Evolutionary conservation across 768 basidiomycete species (phyloP).

Genomic region (Coprinopsis cinerea): DNA sequence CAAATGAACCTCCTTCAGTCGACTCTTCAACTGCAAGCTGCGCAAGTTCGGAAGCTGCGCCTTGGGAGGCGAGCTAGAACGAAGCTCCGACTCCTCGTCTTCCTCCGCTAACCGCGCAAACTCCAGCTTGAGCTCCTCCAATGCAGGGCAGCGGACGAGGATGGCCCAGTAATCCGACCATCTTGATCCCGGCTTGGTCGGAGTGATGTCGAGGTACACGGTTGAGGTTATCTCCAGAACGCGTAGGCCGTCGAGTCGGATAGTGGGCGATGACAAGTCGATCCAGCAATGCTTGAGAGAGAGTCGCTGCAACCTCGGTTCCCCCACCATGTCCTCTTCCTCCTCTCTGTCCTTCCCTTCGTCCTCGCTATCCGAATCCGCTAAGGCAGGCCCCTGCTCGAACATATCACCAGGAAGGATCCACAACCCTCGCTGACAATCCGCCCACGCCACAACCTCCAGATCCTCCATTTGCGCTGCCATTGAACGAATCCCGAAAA

Average conservation of each 20-base stretch:
- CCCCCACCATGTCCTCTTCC: not conserved
- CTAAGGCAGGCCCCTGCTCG: not conserved
- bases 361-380: not conserved
- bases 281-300: not conserved
- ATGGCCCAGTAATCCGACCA: not conserved
- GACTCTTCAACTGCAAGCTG: too few species aligned
- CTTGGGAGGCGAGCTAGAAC: too few species aligned
- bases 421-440: not conserved
- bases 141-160: not conserved
- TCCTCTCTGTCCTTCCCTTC: not conserved
- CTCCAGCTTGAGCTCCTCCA: not conserved
- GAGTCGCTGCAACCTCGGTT: not conserved
- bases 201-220: not conserved
- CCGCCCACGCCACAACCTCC: not conserved
- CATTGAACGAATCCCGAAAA: not conserved
- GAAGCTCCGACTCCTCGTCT: not conserved
- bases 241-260: not conserved
- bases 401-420: not conserved
- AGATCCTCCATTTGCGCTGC: not conserved
- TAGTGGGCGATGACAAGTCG: not conserved
- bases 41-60: too few species aligned
- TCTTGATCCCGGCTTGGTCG: not conserved
- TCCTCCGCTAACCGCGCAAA: not conserved
- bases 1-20: too few species aligned
- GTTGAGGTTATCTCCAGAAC: not conserved